These are phyloP conservation scores for Cyberlindnera meyerae DNA, from an alignment of 805 yeast species.

Conservation along the genomic window DNA sequence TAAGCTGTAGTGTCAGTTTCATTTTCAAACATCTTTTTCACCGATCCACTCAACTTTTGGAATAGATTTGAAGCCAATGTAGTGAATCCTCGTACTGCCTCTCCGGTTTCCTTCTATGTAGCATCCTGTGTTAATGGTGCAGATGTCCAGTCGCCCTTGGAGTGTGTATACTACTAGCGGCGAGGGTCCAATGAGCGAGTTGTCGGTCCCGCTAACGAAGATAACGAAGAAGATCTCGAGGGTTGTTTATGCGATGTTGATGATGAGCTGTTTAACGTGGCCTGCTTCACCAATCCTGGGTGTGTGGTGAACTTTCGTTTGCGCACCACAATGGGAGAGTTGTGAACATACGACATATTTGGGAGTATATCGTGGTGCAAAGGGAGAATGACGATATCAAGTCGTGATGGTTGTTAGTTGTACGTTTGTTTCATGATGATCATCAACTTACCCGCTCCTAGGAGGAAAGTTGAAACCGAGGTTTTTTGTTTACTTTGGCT, in stretches of 20 bases:
- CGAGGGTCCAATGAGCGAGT: slow-evolving; percentile 2
- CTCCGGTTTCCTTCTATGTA: slow-evolving; percentile 15
- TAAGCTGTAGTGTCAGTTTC: background rate
- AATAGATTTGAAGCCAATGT: slow-evolving; percentile 1
- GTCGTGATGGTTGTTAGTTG: too few relatives aligned
- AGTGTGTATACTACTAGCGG: background rate
- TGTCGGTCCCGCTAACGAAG: background rate
- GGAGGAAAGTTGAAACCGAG: too few relatives aligned
- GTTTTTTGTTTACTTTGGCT: too few relatives aligned
- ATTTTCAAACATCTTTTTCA: slow-evolving; percentile 3
- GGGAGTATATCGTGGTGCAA: too few relatives aligned
- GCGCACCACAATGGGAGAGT: slow-evolving; percentile 5
- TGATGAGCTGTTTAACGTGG: background rate
- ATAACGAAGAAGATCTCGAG: background rate
- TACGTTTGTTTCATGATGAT: too few relatives aligned
- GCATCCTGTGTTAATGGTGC: slow-evolving; percentile 11
- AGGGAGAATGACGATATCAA: too few relatives aligned
- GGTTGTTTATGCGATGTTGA: slow-evolving; percentile 1
- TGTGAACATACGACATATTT: slow-evolving; percentile 2
- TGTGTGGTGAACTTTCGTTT: slow-evolving; percentile 6
- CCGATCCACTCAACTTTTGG: slow-evolving; percentile 2
- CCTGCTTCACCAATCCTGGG: background rate
- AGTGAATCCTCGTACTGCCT: slow-evolving; percentile 2
- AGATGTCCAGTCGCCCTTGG: slow-evolving; percentile 14
- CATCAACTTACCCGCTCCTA: too few relatives aligned